Percentiles rank a stretch among this genome's conserved stretches.
Evolutionary conservation across 1,284 basidiomycete genomes (phyloP).

Genomic region (Microbotryum lychnidis-dioicae): DNA sequence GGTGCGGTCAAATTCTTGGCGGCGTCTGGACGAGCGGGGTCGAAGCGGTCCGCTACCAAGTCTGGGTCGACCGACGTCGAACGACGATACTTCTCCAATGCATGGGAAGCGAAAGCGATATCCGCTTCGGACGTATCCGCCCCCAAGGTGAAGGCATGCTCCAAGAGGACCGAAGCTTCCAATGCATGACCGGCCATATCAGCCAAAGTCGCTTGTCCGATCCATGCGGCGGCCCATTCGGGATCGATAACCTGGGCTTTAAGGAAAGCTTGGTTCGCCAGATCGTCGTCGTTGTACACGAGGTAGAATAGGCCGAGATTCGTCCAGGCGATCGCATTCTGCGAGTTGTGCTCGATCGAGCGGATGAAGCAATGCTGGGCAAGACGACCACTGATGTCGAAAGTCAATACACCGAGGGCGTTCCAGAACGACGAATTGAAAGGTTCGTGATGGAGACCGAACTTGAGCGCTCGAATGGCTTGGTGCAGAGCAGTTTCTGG

Average conservation of each 20-base stretch:
- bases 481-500: constrained; percentile 46
- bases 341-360: constrained; percentile 67
- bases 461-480: constrained; percentile 57
- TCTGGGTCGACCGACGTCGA: constrained; percentile 36
- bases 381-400: constrained; percentile 56
- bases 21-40: constrained; percentile 2
- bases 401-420: constrained; percentile 65
- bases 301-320: constrained; percentile 86
- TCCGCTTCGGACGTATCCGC: constrained; percentile 65
- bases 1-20: constrained; percentile 41
- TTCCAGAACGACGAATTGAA: constrained; percentile 73
- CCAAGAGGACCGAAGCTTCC: constrained; percentile 64
- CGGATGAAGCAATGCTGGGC: constrained; percentile 90
- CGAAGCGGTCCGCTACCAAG: constrained; percentile 46
- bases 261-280: constrained; percentile 79
- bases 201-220: constrained; percentile 82
- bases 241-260: constrained; percentile 87
- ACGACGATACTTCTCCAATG: constrained; percentile 48
- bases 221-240: constrained; percentile 83
- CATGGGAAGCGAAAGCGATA: constrained; percentile 62
- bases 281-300: constrained; percentile 65
- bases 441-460: constrained; percentile 68
- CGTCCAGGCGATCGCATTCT: constrained; percentile 67
- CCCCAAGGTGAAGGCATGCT: constrained; percentile 61
- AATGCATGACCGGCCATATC: constrained; percentile 54